These are phyloP conservation scores for Strobilomyces confusus DNA, from an alignment of 768 basidiomycete genomes.

Conservation along the genomic window DNA sequence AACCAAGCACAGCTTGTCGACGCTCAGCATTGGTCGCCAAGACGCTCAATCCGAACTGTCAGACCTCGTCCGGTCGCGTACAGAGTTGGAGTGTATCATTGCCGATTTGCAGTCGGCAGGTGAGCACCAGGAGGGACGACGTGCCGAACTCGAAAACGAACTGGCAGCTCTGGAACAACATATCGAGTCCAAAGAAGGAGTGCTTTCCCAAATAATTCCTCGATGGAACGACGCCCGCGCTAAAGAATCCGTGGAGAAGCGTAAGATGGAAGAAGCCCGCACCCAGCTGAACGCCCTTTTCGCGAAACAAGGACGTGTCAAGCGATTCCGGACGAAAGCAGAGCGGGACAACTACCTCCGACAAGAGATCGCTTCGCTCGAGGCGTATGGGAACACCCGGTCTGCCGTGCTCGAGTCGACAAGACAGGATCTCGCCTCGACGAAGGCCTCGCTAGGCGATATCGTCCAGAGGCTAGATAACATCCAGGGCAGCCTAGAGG, in stretches of 20 bases:
- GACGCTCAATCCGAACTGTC: conserved; percentile 81
- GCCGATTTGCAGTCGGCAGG: conserved; percentile 70
- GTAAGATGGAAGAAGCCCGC: conserved; percentile 68
- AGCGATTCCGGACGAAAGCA: conserved; percentile 75
- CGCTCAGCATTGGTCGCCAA: conserved; percentile 61
- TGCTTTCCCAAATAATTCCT: conserved; percentile 62
- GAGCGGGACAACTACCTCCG: conserved; percentile 82
- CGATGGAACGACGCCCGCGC: conserved; percentile 61
- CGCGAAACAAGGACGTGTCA: conserved; percentile 86
- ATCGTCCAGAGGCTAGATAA: conserved; percentile 56
- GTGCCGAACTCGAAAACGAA: conserved; percentile 61
- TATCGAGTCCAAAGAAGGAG: conserved; percentile 58
- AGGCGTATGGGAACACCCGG: conserved; percentile 56
- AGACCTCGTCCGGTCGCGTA: conserved; percentile 79
- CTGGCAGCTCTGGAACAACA: conserved; percentile 54
- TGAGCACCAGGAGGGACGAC: conserved; percentile 59
- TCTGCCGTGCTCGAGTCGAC: conserved; percentile 51
- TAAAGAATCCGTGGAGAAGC: conserved; percentile 51
- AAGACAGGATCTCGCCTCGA: conserved; percentile 44
- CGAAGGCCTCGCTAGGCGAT: conserved; percentile 47
- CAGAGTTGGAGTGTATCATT: conserved; percentile 82
- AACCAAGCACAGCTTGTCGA: conserved; percentile 66
- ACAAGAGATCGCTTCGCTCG: conserved; percentile 73
- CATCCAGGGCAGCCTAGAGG: conserved; percentile 58
- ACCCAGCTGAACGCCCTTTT: conserved; percentile 72